Base-by-base conservation (phyloP, 768 basidiomycete genomes). In the Sarcomyxa edulis region DNA sequence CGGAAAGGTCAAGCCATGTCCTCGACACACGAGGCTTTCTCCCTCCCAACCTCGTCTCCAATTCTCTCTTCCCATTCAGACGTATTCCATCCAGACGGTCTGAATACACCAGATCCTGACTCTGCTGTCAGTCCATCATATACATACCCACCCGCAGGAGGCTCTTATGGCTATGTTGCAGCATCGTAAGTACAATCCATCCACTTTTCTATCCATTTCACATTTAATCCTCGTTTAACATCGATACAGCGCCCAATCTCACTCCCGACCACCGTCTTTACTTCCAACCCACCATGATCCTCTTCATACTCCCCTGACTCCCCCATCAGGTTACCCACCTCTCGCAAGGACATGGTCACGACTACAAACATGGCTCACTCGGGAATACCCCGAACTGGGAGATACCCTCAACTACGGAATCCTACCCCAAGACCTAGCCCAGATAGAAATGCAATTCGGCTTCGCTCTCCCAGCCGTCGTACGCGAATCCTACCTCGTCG, bases 371-470 rank as follows among this genome's bases (percentile, higher is more conserved):
- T 91, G 91, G 78, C 80, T 96, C 14, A 68, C 62, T 43, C 74
- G 81, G 43, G 83, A 94, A 62, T 95, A 95, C 62, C 91, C 93
- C 31, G 94, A 98, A 54, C 75, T 98, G 14, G 87, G 86, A 20
- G 94, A 98, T 59, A 96, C 94, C 7, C 84, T 98, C 48, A 95
- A 95, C 60, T 89, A 86, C 52, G 90, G 91, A 45, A 86, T 91
- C 46, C 72, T 83, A 38, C 83, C 84, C 7, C 74, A 76, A 47
- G 83, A 91, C 56, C 75, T 96, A 44, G 73, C 84, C 26, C 72
- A 84, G 24, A 74, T 94, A 52, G 91, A 96, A 62, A 69, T 82
- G 56, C 78, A 90, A 47, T 80, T 95, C 46, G 91, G 93, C 21
- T 78, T 87, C 48, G 63, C 80, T 6, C 75, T 99, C 15, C 96